Evolutionary conservation across 177 flowering plant genomes (phyloP).

Genomic region (Vitis hybrid): DNA sequence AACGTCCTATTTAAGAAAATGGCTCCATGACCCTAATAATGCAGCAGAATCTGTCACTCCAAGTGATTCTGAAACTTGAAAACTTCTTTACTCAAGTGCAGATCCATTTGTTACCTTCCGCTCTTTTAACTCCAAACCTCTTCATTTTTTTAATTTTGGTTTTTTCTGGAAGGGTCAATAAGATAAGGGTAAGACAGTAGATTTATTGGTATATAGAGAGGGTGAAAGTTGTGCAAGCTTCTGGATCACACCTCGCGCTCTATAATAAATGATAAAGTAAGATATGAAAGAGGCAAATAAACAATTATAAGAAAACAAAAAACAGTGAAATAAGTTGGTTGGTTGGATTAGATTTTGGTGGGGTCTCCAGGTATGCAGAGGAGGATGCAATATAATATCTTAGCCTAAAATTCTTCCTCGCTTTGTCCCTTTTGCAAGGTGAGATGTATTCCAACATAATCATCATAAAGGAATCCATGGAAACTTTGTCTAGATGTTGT

Average conservation of each 20-base stretch:
- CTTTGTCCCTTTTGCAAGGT: constrained; percentile 30
- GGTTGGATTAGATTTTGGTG: constrained; percentile 25
- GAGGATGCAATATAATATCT: constrained; percentile 14
- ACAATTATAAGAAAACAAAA: background rate
- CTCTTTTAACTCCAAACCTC: too few species aligned
- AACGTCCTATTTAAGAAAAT: too few species aligned
- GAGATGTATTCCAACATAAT: constrained; percentile 26
- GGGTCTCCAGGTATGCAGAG: constrained; percentile 1
- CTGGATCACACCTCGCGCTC: background rate
- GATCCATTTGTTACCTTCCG: too few species aligned
- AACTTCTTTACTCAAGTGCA: too few species aligned
- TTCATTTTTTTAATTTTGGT: background rate
- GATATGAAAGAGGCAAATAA: too few species aligned
- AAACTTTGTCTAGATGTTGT: constrained; percentile 1
- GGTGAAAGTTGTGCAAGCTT: too few species aligned
- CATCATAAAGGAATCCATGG: background rate
- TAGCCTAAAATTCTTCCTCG: background rate
- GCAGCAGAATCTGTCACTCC: too few species aligned
- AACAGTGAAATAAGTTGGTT: constrained; percentile 12
- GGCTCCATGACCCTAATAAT: too few species aligned
- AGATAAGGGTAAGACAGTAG: too few species aligned
- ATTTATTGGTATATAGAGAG: too few species aligned
- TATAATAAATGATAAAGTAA: constrained; percentile 1
- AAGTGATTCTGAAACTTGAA: too few species aligned
- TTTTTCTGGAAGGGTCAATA: background rate